phyloP scores from a whole-genome alignment of 441 rosid species.

The Flueggea neowawraea region DNA sequence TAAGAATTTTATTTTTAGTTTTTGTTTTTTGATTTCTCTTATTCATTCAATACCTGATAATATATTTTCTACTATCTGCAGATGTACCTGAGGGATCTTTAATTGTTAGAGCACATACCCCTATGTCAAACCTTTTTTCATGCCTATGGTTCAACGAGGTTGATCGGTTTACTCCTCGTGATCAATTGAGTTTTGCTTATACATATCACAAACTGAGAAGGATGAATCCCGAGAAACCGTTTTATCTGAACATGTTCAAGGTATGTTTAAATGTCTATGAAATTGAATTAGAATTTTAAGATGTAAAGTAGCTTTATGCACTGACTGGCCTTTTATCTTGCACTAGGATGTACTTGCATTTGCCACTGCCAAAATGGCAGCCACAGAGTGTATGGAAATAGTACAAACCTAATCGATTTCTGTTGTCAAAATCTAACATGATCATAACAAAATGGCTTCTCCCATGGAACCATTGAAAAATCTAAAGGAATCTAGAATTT shows the following conservation, averaged over 20 bases:
- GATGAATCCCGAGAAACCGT: conserved; percentile 74
- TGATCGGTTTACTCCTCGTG: conserved; percentile 94
- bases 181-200: conserved; percentile 93
- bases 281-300: no score
- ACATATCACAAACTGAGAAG: conserved; percentile 85
- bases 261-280: conserved; percentile 18
- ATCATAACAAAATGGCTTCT: no score
- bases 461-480: no score
- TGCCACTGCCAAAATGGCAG: background rate
- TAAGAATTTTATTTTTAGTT: conserved; percentile 23
- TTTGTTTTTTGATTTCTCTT: background rate
- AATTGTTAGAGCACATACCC: conserved; percentile 93
- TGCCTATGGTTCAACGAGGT: conserved; percentile 99
- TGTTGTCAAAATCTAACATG: no score
- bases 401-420: no score
- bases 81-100: conserved; percentile 99
- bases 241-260: conserved; percentile 98
- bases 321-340: no score
- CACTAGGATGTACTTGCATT: no score
- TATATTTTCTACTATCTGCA: conserved; percentile 22
- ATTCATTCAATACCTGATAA: background rate
- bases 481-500: no score
- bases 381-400: background rate
- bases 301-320: no score
- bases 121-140: conserved; percentile 95